Evolutionary conservation across 2,329 filamentous ascomycete genomes (phyloP), one percentile per base, ranked within the genome.

Genomic region (Stagonosporopsis chrysanthemi): DNA sequence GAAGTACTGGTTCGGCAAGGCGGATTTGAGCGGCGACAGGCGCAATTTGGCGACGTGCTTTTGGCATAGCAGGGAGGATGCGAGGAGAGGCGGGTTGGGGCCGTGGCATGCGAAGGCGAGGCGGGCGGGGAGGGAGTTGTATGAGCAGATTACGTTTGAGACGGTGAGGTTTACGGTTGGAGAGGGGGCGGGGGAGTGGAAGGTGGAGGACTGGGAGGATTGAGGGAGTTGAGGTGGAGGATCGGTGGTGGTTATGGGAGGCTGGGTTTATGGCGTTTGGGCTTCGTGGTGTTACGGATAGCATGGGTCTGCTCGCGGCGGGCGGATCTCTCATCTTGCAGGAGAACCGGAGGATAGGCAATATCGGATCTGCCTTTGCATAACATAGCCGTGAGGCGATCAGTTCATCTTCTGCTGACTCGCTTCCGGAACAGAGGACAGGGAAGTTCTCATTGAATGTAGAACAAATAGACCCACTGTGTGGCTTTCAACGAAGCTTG

Each of bases 1-100:
- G 71, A 96, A 96, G 76, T 97, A 97, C 77, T 97, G 93, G 92
- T 97, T 96, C 75, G 91, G 92, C 2, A 82, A 80, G 31, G 88
- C 89, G 19, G 87, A 96, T 77, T 6, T 52, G 19, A 26, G 29
- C 1, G 79, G 75, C 40, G 81, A 89, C 48, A 83, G 89, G 60
- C 82, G 86, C 70, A 97, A 97, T 78, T 77, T 97, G 68, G 93
- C 93, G 40, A 97, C 92, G 45, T 82, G 80, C 83, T 72, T 91
- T 78, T 81, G 85, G 86, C 75, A 87, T 78, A 75, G 84, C 81
- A 76, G 80, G 11, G 72, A 85, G 79, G 78, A 86, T 83, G 76
- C 84, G 80, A 77, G 90, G 82, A 77, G 84, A 75, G 76, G 89
- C 77, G 82, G 85, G 1, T 66, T 69, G 2, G 85, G 84, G 0